phyloP scores from a whole-genome alignment of 2,329 filamentous ascomycete genomes.

The Aureobasidium sp. region DNA sequence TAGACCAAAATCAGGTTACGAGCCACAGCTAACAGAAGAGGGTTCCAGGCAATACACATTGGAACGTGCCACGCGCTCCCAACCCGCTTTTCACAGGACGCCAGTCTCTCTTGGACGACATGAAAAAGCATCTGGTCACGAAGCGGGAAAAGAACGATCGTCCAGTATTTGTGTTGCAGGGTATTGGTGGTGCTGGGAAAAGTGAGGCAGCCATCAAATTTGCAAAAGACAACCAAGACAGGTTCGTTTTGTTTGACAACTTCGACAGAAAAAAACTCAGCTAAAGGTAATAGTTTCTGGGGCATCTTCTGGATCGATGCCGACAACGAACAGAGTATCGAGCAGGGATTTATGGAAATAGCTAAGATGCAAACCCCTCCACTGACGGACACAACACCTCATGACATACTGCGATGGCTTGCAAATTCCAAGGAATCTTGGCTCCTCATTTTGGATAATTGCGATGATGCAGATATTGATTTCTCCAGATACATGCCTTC shows the following conservation, averaged over 20 bases:
- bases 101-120: background rate
- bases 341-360: conserved; percentile 23
- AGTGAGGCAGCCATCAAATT: conserved; percentile 29
- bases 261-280: no score
- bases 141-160: background rate
- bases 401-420: conserved; percentile 18
- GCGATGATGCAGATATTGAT: conserved; percentile 19
- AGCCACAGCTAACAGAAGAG: no score
- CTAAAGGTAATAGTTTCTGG: conserved; percentile 19
- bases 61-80: background rate
- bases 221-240: conserved; percentile 22
- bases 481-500: conserved; percentile 22
- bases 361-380: conserved; percentile 12
- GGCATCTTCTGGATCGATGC: conserved; percentile 30
- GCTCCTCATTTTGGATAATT: conserved; percentile 25
- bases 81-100: background rate
- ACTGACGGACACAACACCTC: background rate
- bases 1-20: no score
- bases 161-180: conserved; percentile 24
- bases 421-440: conserved; percentile 18
- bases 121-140: background rate
- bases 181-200: conserved; percentile 28
- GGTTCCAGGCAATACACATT: background rate
- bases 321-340: conserved; percentile 20
- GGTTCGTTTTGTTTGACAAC: conserved; percentile 5